A percentile compares a stretch with the other conserved stretches of the same genome.
phyloP scores from a whole-genome alignment of 306 rosid genomes.

The Castanospermum australe region DNA sequence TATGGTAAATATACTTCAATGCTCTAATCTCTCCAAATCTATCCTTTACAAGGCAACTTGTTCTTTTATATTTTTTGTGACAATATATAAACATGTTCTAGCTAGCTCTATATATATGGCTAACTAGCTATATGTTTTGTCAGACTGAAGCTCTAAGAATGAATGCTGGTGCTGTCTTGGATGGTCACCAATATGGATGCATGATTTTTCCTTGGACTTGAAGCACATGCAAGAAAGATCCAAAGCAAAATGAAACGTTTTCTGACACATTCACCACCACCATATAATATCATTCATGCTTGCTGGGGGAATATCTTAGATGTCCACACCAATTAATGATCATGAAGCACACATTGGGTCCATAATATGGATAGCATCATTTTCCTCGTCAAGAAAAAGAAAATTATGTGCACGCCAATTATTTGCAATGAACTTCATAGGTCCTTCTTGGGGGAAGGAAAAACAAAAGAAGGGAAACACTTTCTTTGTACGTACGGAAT shows the following conservation, averaged over 20 bases:
- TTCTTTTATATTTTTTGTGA: background rate
- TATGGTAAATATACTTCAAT: background rate
- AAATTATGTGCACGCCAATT: background rate
- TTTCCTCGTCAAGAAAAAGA: background rate
- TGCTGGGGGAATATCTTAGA: background rate
- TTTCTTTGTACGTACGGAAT: background rate
- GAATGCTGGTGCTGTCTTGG: background rate
- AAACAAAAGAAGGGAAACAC: background rate
- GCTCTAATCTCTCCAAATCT: background rate
- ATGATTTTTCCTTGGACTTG: slow-evolving; percentile 14
- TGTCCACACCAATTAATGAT: background rate
- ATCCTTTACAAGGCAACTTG: background rate
- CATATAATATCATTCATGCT: background rate
- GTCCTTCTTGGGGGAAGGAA: background rate
- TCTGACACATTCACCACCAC: slow-evolving; percentile 18
- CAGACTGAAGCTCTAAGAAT: too few relatives aligned
- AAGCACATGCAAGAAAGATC: slow-evolving; percentile 26
- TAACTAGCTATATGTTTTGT: too few relatives aligned
- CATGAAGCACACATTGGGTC: background rate
- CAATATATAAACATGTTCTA: background rate
- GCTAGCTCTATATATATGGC: background rate
- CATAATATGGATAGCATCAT: background rate
- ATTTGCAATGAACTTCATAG: background rate
- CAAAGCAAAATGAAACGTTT: slow-evolving; percentile 16
- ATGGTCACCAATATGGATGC: background rate